phyloP scores from a whole-genome alignment of 2,329 filamentous ascomycete genomes.

The Alternaria metachromatica region DNA sequence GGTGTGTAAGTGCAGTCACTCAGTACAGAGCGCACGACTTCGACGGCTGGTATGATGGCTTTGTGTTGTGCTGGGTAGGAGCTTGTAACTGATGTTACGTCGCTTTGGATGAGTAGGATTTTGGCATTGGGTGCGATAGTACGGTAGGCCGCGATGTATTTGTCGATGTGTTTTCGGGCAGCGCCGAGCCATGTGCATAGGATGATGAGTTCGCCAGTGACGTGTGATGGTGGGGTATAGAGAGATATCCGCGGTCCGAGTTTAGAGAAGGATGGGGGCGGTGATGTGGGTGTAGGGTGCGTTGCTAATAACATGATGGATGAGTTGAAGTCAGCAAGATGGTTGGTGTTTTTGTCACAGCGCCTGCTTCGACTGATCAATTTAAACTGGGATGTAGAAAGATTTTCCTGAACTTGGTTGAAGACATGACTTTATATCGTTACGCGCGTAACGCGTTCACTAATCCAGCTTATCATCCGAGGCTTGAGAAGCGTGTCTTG shows the following conservation, averaged over 20 bases:
- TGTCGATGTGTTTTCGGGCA: conserved; percentile 21
- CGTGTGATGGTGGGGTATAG: conserved; percentile 1
- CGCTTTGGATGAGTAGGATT: conserved; percentile 23
- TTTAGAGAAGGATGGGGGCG: neutral
- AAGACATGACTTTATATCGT: neutral
- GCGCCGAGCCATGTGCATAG: conserved; percentile 29
- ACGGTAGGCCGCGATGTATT: conserved; percentile 20
- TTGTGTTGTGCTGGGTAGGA: conserved; percentile 7
- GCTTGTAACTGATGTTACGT: conserved; percentile 12
- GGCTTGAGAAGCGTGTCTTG: neutral
- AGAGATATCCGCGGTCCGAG: conserved; percentile 10
- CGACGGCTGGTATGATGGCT: conserved; percentile 19
- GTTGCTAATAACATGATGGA: neutral
- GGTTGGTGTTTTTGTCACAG: neutral
- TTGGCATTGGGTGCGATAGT: conserved; percentile 11
- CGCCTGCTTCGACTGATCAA: neutral
- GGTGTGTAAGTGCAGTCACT: conserved; percentile 3
- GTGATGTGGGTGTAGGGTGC: neutral
- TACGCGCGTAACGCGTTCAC: neutral
- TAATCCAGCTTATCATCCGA: neutral
- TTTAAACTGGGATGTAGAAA: fast-evolving
- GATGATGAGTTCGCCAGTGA: conserved; percentile 18
- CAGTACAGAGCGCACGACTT: conserved; percentile 5
- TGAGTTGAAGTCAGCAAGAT: neutral
- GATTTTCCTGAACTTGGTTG: neutral